Conservation (phyloP, 1,139 yeast genomes). For the Geotrichum candidum region DNA sequence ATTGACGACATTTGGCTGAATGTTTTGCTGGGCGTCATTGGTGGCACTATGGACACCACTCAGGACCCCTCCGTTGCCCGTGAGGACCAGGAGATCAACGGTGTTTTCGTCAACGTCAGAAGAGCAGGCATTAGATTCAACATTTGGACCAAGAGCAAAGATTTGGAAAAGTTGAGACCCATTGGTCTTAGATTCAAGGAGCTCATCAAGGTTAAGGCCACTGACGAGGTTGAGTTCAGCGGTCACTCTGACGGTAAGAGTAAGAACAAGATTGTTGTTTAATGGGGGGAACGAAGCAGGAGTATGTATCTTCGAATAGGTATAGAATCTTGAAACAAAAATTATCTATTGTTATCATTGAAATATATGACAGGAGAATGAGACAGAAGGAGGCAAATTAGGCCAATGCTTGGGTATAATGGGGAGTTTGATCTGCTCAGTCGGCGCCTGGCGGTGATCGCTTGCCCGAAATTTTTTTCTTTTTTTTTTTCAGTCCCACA, state of each 20-base stretch:
- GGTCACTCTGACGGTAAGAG: slow-evolving; percentile 41
- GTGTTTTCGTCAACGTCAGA: slow-evolving; percentile 87
- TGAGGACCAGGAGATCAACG: slow-evolving; percentile 68
- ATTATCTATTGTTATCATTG: no score
- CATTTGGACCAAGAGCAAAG: slow-evolving; percentile 85
- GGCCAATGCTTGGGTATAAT: no score
- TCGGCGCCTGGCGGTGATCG: no score
- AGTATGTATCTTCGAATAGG: no score
- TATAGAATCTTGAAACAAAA: no score
- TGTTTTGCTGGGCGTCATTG: slow-evolving; percentile 84
- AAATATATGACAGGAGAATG: no score
- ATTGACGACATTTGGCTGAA: slow-evolving; percentile 93
- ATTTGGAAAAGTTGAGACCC: slow-evolving; percentile 36
- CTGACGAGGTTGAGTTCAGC: slow-evolving; percentile 68
- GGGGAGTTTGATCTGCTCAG: no score
- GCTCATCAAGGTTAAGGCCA: slow-evolving; percentile 61
- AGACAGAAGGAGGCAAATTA: no score
- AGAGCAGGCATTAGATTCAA: slow-evolving; percentile 79
- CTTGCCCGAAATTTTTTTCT: no score
- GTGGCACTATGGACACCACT: slow-evolving; percentile 74
- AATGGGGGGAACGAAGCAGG: background rate
- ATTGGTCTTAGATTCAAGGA: slow-evolving; percentile 76
- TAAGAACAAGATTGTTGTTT: slow-evolving; percentile 20
- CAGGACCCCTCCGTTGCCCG: slow-evolving; percentile 47
- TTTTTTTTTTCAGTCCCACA: no score